These are phyloP conservation scores for Leccinum boreale DNA, from an alignment of 768 basidiomycete species.

Conservation along the genomic window DNA sequence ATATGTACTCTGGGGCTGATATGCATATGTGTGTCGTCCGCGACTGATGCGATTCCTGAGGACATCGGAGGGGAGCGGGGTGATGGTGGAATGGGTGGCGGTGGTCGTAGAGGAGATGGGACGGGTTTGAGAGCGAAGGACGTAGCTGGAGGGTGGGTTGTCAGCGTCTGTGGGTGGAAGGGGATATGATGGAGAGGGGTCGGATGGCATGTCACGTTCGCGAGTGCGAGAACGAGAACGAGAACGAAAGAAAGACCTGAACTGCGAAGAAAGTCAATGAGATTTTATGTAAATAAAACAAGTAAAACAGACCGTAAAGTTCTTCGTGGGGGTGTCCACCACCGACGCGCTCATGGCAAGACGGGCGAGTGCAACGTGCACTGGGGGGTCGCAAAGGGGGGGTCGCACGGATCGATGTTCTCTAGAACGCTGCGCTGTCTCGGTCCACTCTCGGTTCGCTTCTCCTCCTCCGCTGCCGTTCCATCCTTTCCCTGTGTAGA, in stretches of 20 bases:
- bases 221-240: constrained; percentile 53
- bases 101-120: constrained; percentile 66
- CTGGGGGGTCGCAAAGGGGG: not conserved
- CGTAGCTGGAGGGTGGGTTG: constrained; percentile 19
- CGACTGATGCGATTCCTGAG: constrained; percentile 17
- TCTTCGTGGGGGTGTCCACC: not conserved
- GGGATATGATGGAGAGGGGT: not conserved
- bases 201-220: constrained; percentile 6
- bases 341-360: not conserved
- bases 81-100: constrained; percentile 58
- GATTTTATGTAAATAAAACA: not conserved
- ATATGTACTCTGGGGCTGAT: constrained; percentile 13
- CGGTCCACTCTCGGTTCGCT: not conserved
- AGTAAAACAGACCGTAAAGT: not conserved
- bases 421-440: not conserved
- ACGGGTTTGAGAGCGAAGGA: constrained; percentile 48
- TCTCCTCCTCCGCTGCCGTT: constrained; percentile 1
- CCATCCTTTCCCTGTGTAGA: constrained; percentile 74
- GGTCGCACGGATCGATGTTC: constrained; percentile 1
- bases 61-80: constrained; percentile 50
- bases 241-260: constrained; percentile 54
- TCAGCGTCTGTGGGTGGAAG: constrained; percentile 8
- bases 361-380: not conserved
- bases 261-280: constrained; percentile 31
- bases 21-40: constrained; percentile 17